Base-by-base conservation (phyloP, 805 yeast species). In the Maudiozyma bulderi region DNA sequence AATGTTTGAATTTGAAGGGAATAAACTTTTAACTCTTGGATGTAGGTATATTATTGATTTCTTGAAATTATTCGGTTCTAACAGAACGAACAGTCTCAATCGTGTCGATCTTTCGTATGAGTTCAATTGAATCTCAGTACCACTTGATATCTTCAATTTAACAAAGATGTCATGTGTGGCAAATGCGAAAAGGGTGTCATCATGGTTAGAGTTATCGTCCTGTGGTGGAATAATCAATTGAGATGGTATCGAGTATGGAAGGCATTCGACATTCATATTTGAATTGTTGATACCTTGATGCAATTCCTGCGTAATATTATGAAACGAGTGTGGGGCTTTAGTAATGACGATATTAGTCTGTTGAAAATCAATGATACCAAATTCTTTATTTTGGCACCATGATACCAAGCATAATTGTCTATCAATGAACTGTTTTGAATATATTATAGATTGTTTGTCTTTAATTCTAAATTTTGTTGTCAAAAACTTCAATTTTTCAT, bases 131-230 rank as follows among this genome's bases (percentile, higher is more conserved):
- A 63, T 51, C 28, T 42, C 52, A 1, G 56, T 47, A 3, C 67
- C 67, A 50, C 65, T 58, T 1, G 56, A 44, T 3, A 60, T 46
- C 10, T 61, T 62, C 10, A 62, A 40, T 4, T 43, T 29, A 5
- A 51, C 29, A 31, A 65, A 51, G 1, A 54, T 49, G 5, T 51
- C 40, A 11, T 52, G 40, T 37, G 52, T 49, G 2, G 63, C 58
- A 48, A 63, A 63, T 3, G 56, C 66, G 50, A 54, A 56, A 5
- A 60, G 48, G 7, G 65, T 53, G n/a, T 59, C 61, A 50, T 65
- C 69, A 9, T 57, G 58, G 8, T 35, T 11, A 4, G 26, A 20
- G 26, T 20, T 20, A 3, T 20, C 26, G 4, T 20, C 26, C 26
- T 20, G 26, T 20, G 26, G 26, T 5, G 62, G 59, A 6, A 15